Conservation (phyloP, 1,284 basidiomycete genomes). For the Ganoderma leucocontextum region DNA sequence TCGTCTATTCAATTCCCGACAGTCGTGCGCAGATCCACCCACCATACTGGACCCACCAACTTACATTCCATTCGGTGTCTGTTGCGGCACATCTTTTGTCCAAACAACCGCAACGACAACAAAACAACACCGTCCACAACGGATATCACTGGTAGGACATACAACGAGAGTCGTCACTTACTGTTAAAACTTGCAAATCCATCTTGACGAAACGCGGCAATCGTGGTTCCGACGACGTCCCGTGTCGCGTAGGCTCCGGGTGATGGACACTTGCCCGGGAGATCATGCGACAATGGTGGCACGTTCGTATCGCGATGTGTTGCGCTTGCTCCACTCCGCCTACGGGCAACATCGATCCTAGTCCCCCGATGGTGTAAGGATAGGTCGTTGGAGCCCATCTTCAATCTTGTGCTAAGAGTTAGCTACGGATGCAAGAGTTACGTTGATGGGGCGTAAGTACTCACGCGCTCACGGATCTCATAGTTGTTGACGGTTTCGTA, state of each 20-base stretch:
- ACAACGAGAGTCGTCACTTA: too few species aligned
- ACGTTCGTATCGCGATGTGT: not conserved
- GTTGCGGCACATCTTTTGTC: not conserved
- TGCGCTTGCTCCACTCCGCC: not conserved
- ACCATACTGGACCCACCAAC: conserved; percentile 4
- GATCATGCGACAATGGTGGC: not conserved
- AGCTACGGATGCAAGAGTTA: not conserved
- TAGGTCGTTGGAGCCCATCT: not conserved
- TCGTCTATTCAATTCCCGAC: not conserved
- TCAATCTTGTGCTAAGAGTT: not conserved
- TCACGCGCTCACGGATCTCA: not conserved
- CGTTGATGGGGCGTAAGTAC: not conserved
- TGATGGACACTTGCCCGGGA: not conserved
- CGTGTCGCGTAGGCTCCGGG: not conserved
- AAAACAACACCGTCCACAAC: not conserved
- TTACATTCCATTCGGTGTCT: not conserved
- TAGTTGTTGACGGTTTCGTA: not conserved
- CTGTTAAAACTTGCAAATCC: not conserved
- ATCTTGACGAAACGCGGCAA: not conserved
- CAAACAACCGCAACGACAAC: not conserved
- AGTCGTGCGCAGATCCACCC: not conserved
- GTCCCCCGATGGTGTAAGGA: not conserved
- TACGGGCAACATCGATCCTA: not conserved
- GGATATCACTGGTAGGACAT: too few species aligned
- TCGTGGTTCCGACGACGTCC: not conserved